Evolutionary conservation across 768 basidiomycete species (phyloP), one percentile per base, ranked within the genome.

Genomic region (Trametopsis cervina): DNA sequence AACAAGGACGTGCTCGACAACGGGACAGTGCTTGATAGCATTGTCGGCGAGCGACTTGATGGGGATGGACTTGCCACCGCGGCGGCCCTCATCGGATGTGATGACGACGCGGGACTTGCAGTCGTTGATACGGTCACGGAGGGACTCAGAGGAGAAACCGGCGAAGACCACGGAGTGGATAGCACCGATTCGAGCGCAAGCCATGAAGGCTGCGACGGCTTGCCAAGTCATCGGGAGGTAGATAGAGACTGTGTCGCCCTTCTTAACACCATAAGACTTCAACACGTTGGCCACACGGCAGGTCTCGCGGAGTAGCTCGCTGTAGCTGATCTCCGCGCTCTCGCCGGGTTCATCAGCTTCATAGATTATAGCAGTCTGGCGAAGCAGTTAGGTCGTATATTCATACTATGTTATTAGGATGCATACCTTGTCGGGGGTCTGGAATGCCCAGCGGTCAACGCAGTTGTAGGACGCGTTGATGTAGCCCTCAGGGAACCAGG

Each of bases 141-240:
- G 81, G 2, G 87, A 84, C 68, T 98, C 95, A 6, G 94, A 81
- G 7, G 85, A 89, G 73, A 98, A 98, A 6, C 95, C 95, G 41
- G 95, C 95, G 53, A 98, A 98, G 48, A 98, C 84, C 60, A 96
- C 95, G 6, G 91, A 93, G 69, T 98, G 95, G 40, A 97, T 73
- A 18, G 95, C 95, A 20, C 95, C 95, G 56, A 98, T 89, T 55
- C 95, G 85, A 3, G 95, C 94, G 63, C 94, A 97, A 4, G 95
- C 95, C 47, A 98, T 84, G 82, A 98, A 92, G 35, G 95, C 89
- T 39, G 89, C 93, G 42, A 87, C 89, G 15, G 95, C 83, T 56
- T 97, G 92, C 90, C 89, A 94, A n/a, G 86, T 83, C 87, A 89
- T 92, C 41, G 90, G 90, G 17, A 94, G 76, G 67, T 94, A 95